phyloP scores from a whole-genome alignment of 73 alveolate genomes.

The Tetrahymena thermophila region DNA sequence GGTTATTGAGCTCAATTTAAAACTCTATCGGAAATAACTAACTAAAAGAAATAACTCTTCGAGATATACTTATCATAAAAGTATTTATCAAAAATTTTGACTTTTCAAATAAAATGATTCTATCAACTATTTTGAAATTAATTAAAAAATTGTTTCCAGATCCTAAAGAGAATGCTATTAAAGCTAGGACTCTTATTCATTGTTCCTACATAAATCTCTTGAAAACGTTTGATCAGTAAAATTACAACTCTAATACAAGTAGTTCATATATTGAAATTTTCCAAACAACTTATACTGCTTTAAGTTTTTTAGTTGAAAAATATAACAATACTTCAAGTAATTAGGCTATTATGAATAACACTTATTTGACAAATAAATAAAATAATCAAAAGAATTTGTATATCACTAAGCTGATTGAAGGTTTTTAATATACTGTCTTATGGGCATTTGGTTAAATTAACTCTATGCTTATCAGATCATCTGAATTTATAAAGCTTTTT shows the following conservation, averaged over 20 bases:
- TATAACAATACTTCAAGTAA: not conserved
- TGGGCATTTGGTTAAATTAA: not conserved
- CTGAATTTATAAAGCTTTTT: not conserved
- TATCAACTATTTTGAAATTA: not conserved
- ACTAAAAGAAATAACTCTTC: not conserved
- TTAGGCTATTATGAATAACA: not conserved
- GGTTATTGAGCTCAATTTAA: not conserved
- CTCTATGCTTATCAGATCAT: not conserved
- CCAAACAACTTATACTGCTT: not conserved
- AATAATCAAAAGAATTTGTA: not conserved
- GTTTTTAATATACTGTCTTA: not conserved
- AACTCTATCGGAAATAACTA: not conserved
- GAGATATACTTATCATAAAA: not conserved
- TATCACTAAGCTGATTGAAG: not conserved
- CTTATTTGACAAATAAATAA: not conserved
- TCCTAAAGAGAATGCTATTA: not conserved
- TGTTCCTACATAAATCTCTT: not conserved
- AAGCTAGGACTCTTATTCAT: not conserved
- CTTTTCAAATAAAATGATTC: not conserved
- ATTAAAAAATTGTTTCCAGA: not conserved
- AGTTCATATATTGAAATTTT: not conserved
- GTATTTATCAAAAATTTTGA: not conserved
- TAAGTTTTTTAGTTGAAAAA: not conserved
- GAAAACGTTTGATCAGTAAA: not conserved
- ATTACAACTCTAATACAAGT: not conserved